A percentile compares a stretch with the other conserved stretches of the same genome.
These are phyloP conservation scores for Nemania sp. DNA, from an alignment of 2,329 filamentous ascomycete genomes.

Conservation along the genomic window DNA sequence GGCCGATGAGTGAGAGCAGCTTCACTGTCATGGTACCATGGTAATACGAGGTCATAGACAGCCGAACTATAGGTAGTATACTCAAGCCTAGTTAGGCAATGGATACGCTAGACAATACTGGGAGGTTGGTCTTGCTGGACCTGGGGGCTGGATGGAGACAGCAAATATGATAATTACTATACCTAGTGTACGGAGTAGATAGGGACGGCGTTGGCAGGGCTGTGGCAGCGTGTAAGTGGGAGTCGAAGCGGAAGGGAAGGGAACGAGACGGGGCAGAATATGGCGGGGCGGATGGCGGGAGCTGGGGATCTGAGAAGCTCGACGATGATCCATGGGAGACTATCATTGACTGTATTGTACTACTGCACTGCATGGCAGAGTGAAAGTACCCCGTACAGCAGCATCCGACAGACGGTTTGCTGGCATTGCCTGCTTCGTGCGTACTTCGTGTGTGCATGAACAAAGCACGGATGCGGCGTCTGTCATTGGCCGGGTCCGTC, in stretches of 20 bases:
- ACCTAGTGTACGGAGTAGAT: conserved; percentile 5
- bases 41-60: conserved; percentile 33
- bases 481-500: conserved; percentile 27
- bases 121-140: neutral
- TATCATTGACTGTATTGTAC: too few species aligned
- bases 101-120: neutral
- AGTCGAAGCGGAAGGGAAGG: too few species aligned
- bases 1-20: conserved; percentile 16
- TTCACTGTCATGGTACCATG: conserved; percentile 19
- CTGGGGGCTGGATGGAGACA: neutral
- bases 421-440: neutral
- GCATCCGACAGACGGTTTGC: neutral
- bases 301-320: too few species aligned
- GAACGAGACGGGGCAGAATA: too few species aligned
- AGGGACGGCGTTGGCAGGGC: conserved; percentile 19
- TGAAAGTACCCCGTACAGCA: too few species aligned
- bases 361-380: too few species aligned
- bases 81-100: too few species aligned
- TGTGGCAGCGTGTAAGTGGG: too few species aligned
- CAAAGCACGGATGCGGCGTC: conserved; percentile 1
- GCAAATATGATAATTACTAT: too few species aligned
- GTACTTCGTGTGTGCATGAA: too few species aligned
- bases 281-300: too few species aligned
- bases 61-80: conserved; percentile 8
- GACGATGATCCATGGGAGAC: too few species aligned